Base-by-base conservation (phyloP, 2,329 filamentous ascomycete species). In the Botryotinia convoluta region DNA sequence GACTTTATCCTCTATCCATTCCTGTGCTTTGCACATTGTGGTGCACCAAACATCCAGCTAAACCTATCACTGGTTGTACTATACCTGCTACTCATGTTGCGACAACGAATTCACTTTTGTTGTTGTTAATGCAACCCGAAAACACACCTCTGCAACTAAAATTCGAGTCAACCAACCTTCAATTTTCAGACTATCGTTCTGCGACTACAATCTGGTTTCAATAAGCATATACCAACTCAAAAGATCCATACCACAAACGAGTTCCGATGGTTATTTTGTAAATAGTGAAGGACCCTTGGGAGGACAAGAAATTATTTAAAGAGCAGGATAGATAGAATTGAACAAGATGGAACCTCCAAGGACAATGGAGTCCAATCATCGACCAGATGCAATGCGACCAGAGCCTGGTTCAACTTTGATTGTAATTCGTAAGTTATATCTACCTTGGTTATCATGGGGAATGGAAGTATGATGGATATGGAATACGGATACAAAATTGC, bases 361-460 rank as follows among this genome's bases (percentile, higher is more conserved):
- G 76, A 79, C 84, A 74, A 83, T 82, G 74, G 83, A 85, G 65
- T 73, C 78, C 74, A 77, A 74, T 70, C 82, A 80, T 68, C 76
- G 80, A 75, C 86, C 74, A 61, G 74, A 76, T 35, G 74, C 77
- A 61, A 51, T 70, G 32, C 71, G 84, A 81, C 90, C 89, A 79
- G 88, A 90, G 42, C 84, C 88, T 76, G 91, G 91, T 81, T 90
- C 92, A 79, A 87, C 90, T 72, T 84, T 93, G 78, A 82, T 93
- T 77, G 91, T 93, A 77, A 91, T 93, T 79, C 91, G 91, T 93
- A 86, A 86, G 91, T 88, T 35, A 86, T 86, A 91, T 87, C 29
- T 45, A 32, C 32, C 44, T 57, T 54, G 26, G 22, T 57, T 67
- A 22, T 16, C 29, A 32, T 39, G 16, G 35, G 29, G 39, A 39